Conservation (phyloP, 495 filamentous ascomycete genomes). For the Podospora appendiculata region DNA sequence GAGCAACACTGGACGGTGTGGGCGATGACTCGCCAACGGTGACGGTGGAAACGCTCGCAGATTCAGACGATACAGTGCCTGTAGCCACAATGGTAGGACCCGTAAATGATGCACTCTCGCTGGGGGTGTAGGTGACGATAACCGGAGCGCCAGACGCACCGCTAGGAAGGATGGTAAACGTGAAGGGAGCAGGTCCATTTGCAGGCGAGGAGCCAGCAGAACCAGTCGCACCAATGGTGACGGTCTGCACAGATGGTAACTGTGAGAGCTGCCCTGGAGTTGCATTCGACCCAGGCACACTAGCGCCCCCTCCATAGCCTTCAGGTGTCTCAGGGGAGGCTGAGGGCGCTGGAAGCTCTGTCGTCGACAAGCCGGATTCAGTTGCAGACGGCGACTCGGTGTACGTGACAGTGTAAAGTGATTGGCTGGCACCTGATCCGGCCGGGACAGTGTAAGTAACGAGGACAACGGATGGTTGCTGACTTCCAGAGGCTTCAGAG, state of each 20-base stretch:
- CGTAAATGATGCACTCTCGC: background rate
- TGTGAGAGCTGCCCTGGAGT: too few relatives aligned
- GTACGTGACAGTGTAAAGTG: conserved; percentile 17
- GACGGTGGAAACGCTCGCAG: background rate
- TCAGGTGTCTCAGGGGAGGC: background rate
- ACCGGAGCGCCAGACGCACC: conserved; percentile 3
- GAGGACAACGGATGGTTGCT: conserved; percentile 1
- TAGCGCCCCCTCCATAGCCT: background rate
- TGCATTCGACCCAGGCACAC: too few relatives aligned
- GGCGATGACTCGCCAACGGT: background rate
- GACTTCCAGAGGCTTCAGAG: background rate
- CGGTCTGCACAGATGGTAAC: background rate
- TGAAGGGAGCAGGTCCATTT: background rate
- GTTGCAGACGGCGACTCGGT: conserved; percentile 2
- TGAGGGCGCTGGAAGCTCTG: background rate
- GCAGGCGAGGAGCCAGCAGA: background rate
- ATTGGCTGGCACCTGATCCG: background rate
- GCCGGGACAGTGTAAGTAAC: conserved; percentile 17
- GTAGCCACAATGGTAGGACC: background rate
- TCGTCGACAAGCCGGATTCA: too few relatives aligned
- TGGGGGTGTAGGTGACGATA: conserved; percentile 10
- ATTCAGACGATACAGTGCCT: background rate
- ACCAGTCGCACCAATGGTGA: background rate
- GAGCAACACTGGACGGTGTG: background rate
- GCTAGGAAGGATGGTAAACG: conserved; percentile 3